Evolutionary conservation across 2,329 filamentous ascomycete genomes (phyloP).

Genomic region (Fusarium verrucosum): DNA sequence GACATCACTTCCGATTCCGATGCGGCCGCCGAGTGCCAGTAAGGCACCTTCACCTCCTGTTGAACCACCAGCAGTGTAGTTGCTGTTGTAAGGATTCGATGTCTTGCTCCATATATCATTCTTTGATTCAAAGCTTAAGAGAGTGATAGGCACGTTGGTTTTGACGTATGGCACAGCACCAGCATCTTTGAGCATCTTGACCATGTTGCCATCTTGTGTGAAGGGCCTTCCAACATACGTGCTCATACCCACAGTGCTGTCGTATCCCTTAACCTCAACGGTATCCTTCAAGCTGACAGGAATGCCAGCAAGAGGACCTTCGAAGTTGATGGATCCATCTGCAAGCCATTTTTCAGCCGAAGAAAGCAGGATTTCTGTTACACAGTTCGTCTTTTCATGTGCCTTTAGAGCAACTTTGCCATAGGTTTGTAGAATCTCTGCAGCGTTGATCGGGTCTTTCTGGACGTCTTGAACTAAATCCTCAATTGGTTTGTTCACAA

Average conservation of each 20-base stretch:
- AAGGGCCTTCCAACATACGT: constrained; percentile 73
- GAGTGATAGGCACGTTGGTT: constrained; percentile 86
- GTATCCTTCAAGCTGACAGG: constrained; percentile 86
- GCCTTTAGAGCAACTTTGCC: constrained; percentile 86
- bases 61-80: constrained; percentile 88
- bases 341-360: constrained; percentile 78
- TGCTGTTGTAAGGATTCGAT: constrained; percentile 83
- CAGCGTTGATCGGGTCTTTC: constrained; percentile 68
- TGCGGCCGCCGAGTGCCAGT: constrained; percentile 82
- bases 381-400: constrained; percentile 86
- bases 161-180: constrained; percentile 93
- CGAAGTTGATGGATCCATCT: constrained; percentile 70
- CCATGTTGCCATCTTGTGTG: constrained; percentile 74
- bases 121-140: constrained; percentile 85
- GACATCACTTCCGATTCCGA: constrained; percentile 91
- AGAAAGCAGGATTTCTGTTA: constrained; percentile 85
- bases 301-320: constrained; percentile 86
- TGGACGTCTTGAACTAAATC: constrained; percentile 82
- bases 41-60: constrained; percentile 88
- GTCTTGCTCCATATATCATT: constrained; percentile 82
- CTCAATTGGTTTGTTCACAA: constrained; percentile 78
- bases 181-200: constrained; percentile 82
- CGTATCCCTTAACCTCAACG: constrained; percentile 83
- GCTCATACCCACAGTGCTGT: constrained; percentile 84
- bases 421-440: constrained; percentile 84